A percentile compares a stretch with the other conserved stretches of the same genome.
Evolutionary conservation across 2,329 filamentous ascomycete species (phyloP).

Genomic region (Fusarium kyushuense): DNA sequence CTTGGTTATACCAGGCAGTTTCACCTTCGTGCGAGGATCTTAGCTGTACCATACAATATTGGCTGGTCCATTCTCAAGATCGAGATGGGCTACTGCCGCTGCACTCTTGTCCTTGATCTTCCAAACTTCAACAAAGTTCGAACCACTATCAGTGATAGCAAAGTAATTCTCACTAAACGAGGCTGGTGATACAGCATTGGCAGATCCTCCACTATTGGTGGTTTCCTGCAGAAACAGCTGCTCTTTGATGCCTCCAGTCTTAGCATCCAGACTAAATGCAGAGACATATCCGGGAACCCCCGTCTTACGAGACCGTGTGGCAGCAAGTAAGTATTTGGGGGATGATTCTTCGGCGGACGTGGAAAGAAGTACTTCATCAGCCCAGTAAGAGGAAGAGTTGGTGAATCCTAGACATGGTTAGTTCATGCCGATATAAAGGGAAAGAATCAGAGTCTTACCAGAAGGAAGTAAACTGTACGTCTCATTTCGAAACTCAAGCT

Average conservation of each 20-base stretch:
- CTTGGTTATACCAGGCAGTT: too few relatives aligned
- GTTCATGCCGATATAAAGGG: background rate
- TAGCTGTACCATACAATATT: conserved; percentile 1
- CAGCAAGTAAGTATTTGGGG: background rate
- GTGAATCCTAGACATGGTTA: background rate
- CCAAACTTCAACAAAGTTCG: conserved; percentile 7
- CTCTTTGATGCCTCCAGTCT: background rate
- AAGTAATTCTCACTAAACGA: conserved; percentile 25
- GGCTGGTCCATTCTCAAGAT: conserved; percentile 1
- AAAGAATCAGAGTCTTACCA: background rate
- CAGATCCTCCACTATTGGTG: conserved; percentile 20
- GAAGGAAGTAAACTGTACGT: conserved; percentile 2
- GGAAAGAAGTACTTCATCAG: conserved; percentile 1
- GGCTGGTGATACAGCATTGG: conserved; percentile 26
- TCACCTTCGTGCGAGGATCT: too few relatives aligned
- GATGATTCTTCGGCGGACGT: background rate
- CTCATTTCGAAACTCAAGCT: background rate
- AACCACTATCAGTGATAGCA: conserved; percentile 29
- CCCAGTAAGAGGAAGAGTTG: conserved; percentile 11
- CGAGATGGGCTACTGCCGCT: background rate
- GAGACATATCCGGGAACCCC: background rate
- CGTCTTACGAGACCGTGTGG: background rate
- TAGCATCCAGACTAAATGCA: background rate
- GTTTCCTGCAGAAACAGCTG: conserved; percentile 19
- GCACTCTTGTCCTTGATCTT: background rate